A percentile compares a stretch with the other conserved stretches of the same genome.
Conservation (phyloP, 805 yeast species). For the Wickerhamiella vanderwaltii region DNA sequence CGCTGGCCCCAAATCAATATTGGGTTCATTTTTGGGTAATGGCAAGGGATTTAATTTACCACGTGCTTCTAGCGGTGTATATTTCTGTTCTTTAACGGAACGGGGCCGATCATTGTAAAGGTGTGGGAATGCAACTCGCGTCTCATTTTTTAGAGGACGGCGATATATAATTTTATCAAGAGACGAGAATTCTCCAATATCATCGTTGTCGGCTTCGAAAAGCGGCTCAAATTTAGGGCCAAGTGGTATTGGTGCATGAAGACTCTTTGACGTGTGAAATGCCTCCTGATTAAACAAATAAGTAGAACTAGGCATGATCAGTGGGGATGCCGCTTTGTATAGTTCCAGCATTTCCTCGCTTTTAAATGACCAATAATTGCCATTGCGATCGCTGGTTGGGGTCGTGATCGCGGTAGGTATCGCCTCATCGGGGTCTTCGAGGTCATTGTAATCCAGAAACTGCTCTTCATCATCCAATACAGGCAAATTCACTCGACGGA, state of each 20-base stretch:
- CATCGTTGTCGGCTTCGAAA: conserved; percentile 56
- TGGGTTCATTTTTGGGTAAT: not conserved
- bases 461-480: conserved; percentile 98
- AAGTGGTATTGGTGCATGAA: conserved; percentile 79
- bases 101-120: conserved; percentile 69
- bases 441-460: conserved; percentile 68
- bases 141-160: conserved; percentile 64
- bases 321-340: conserved; percentile 56
- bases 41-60: not conserved
- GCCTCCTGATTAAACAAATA: conserved; percentile 38
- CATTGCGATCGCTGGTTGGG: conserved; percentile 1
- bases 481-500: conserved; percentile 86
- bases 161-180: conserved; percentile 79
- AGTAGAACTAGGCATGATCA: conserved; percentile 40
- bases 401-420: not conserved
- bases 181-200: conserved; percentile 80
- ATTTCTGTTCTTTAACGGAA: conserved; percentile 39
- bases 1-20: not conserved
- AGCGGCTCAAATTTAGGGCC: conserved; percentile 94
- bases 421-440: conserved; percentile 18
- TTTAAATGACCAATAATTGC: conserved; percentile 5
- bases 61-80: not conserved
- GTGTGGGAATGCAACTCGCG: conserved; percentile 75
- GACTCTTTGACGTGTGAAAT: conserved; percentile 81
- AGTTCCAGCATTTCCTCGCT: conserved; percentile 42